These are phyloP conservation scores for Histomonas meleagridis DNA, from an alignment of 208 protist species.

Conservation along the genomic window DNA sequence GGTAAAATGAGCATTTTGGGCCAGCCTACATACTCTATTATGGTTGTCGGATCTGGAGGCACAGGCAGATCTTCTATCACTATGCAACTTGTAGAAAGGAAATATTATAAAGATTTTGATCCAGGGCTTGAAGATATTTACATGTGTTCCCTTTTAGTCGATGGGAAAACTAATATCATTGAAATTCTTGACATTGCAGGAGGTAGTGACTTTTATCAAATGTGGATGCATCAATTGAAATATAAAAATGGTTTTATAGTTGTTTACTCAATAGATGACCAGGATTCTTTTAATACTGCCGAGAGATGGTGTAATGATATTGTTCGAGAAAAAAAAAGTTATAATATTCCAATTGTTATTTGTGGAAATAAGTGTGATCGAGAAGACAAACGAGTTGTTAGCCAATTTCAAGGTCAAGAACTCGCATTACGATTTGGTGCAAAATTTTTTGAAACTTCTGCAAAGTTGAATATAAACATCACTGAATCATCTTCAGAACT, in stretches of 20 bases:
- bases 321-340: background rate
- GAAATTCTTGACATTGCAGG: conserved; percentile 9
- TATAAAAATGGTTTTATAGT: background rate
- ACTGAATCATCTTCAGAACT: background rate
- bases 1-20: no score
- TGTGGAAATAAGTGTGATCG: background rate
- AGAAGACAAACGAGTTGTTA: background rate
- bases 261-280: background rate
- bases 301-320: background rate
- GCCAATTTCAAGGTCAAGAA: background rate
- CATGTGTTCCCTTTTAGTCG: background rate
- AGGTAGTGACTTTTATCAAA: background rate
- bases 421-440: background rate
- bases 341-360: conserved; percentile 4
- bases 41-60: background rate
- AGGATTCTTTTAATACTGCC: background rate
- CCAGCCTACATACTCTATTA: conserved; percentile 1
- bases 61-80: background rate
- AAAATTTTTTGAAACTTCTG: conserved; percentile 9
- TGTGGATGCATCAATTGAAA: background rate
- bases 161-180: background rate
- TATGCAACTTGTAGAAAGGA: background rate
- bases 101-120: background rate
- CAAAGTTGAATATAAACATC: background rate
- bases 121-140: conserved; percentile 7